A percentile compares a stretch with the other conserved stretches of the same genome.
Conservation (phyloP, 441 rosid genomes). For the Adansonia gregorii region DNA sequence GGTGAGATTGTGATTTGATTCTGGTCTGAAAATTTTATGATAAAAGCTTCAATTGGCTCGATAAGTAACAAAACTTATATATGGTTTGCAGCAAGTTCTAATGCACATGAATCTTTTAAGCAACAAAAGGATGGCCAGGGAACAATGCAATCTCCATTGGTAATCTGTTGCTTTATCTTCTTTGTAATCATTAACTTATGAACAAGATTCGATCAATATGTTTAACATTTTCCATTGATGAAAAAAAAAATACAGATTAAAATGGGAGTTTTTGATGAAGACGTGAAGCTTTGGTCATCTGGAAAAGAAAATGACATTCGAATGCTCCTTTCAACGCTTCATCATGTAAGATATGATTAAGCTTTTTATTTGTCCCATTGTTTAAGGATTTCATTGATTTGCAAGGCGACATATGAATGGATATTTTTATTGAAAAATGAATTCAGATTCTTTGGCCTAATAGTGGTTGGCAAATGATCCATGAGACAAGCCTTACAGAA, state of each 20-base stretch:
- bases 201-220: neutral
- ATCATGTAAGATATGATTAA: slow-evolving; percentile 52
- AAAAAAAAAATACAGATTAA: slow-evolving; percentile 45
- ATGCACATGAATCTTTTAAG: neutral
- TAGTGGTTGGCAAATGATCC: slow-evolving; percentile 69
- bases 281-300: slow-evolving; percentile 67
- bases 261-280: slow-evolving; percentile 59
- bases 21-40: neutral
- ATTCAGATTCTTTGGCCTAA: slow-evolving; percentile 74
- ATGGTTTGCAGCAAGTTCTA: neutral
- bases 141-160: slow-evolving; percentile 35
- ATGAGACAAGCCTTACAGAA: slow-evolving; percentile 59
- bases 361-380: neutral
- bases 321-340: slow-evolving; percentile 74
- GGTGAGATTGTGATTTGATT: slow-evolving; percentile 26
- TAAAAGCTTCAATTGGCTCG: neutral
- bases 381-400: neutral
- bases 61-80: too few species aligned
- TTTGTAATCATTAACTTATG: neutral
- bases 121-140: neutral
- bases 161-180: slow-evolving; percentile 15
- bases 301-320: slow-evolving; percentile 79
- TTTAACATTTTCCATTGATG: neutral
- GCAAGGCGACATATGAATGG: slow-evolving; percentile 9
- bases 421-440: slow-evolving; percentile 6